Conservation (phyloP, 1,139 yeast species). For the Suhomyces chickasaworum region DNA sequence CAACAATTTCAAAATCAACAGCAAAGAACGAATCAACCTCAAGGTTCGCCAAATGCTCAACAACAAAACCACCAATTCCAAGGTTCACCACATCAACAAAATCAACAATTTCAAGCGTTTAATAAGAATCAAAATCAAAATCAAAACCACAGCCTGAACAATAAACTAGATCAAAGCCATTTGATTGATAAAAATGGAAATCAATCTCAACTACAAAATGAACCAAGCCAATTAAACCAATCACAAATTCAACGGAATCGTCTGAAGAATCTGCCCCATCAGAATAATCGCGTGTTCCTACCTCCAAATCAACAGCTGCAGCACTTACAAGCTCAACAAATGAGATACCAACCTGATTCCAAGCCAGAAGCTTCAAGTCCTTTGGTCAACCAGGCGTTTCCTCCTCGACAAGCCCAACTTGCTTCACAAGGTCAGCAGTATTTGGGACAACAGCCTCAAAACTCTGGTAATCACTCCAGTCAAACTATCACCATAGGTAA, state of each 20-base stretch:
- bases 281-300: conserved; percentile 3
- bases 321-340: conserved; percentile 3
- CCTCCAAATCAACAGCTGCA: conserved; percentile 8
- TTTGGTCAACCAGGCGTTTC: not conserved
- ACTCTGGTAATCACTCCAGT: not conserved
- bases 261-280: not conserved
- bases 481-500: not conserved
- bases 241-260: not conserved
- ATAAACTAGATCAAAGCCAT: not conserved
- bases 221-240: not conserved
- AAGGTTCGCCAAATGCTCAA: not conserved
- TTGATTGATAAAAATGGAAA: not conserved
- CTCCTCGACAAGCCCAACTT: conserved; percentile 6
- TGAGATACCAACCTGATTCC: conserved; percentile 9
- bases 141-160: not conserved
- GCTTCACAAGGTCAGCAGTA: not conserved
- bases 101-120: not conserved
- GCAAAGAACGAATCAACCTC: not conserved
- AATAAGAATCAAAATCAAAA: not conserved
- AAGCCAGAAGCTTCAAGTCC: conserved; percentile 3
- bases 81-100: not conserved
- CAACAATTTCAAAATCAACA: conserved; percentile 8
- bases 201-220: not conserved
- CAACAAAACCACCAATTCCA: not conserved
- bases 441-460: not conserved